A percentile compares a stretch with the other conserved stretches of the same genome.
Conservation (phyloP, 306 rosid species). For the Rosa persica region DNA sequence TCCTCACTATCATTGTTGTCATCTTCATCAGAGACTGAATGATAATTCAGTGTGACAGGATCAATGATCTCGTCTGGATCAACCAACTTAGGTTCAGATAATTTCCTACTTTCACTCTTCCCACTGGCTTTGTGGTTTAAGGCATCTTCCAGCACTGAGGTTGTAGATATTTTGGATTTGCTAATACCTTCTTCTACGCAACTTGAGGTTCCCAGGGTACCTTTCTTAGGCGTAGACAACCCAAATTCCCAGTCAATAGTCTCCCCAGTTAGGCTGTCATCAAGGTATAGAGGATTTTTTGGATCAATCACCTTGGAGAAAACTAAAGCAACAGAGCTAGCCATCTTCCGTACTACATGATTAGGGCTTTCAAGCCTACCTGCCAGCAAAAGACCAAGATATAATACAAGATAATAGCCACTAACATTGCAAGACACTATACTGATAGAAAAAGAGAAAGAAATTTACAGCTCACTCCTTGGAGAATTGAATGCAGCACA, state of each 20-base stretch:
- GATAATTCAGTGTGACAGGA: constrained; percentile 64
- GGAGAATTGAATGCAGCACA: constrained; percentile 76
- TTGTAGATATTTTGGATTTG: constrained; percentile 30
- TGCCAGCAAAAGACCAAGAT: constrained; percentile 45
- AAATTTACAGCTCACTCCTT: constrained; percentile 90
- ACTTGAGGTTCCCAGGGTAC: constrained; percentile 29
- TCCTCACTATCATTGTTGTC: constrained; percentile 63
- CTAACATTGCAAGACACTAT: constrained; percentile 24
- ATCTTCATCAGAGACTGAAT: constrained; percentile 49
- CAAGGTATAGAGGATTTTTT: constrained; percentile 85
- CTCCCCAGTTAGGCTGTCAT: constrained; percentile 69
- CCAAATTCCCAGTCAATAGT: constrained; percentile 83
- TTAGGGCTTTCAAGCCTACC: constrained; percentile 96
- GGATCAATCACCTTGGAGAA: constrained; percentile 94
- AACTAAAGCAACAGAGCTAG: constrained; percentile 72
- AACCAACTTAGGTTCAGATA: constrained; percentile 50
- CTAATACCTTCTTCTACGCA: constrained; percentile 32
- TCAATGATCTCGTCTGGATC: constrained; percentile 96
- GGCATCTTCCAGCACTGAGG: constrained; percentile 34
- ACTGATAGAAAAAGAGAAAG: constrained; percentile 21
- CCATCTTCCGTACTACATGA: constrained; percentile 79
- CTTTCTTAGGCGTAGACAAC: constrained; percentile 48
- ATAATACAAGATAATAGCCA: constrained; percentile 21
- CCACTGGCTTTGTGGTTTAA: constrained; percentile 30
- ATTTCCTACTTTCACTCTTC: constrained; percentile 51